These are phyloP conservation scores for Rhizopus stolonifer DNA, from an alignment of 371 early-diverging fungal species.

Conservation along the genomic window DNA sequence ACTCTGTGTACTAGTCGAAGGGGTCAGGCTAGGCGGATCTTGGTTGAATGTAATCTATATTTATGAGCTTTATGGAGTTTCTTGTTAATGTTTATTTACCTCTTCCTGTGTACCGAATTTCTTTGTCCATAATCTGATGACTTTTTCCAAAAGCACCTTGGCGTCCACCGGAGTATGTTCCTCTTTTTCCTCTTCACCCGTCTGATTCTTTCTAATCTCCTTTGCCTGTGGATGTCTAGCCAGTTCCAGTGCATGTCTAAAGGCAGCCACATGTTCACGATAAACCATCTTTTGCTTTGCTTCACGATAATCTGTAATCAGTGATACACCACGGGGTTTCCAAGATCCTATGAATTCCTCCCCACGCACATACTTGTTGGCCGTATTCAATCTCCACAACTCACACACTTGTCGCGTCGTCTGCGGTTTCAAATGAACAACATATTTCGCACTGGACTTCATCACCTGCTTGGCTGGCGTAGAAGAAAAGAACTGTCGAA, in stretches of 20 bases:
- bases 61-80: constrained; percentile 7
- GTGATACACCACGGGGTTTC: constrained; percentile 74
- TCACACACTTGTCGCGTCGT: constrained; percentile 56
- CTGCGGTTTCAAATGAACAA: constrained; percentile 57
- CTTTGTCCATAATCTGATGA: constrained; percentile 43
- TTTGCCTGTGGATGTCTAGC: constrained; percentile 24
- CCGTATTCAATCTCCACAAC: constrained; percentile 73
- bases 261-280: constrained; percentile 53
- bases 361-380: constrained; percentile 82
- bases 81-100: constrained; percentile 22
- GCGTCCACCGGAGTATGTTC: constrained; percentile 6
- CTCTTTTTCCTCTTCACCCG: not conserved
- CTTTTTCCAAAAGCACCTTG: constrained; percentile 27
- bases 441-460: constrained; percentile 52
- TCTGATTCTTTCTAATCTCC: constrained; percentile 14
- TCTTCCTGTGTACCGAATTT: constrained; percentile 44
- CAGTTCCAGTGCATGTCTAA: constrained; percentile 38
- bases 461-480: constrained; percentile 19
- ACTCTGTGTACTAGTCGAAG: constrained; percentile 11
- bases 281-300: constrained; percentile 31
- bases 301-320: constrained; percentile 61
- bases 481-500: constrained; percentile 33
- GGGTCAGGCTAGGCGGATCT: constrained; percentile 24
- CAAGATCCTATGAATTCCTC: constrained; percentile 78
- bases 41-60: constrained; percentile 27